Conservation (phyloP, 2,329 filamentous ascomycete species). For the Neonectria sp. region DNA sequence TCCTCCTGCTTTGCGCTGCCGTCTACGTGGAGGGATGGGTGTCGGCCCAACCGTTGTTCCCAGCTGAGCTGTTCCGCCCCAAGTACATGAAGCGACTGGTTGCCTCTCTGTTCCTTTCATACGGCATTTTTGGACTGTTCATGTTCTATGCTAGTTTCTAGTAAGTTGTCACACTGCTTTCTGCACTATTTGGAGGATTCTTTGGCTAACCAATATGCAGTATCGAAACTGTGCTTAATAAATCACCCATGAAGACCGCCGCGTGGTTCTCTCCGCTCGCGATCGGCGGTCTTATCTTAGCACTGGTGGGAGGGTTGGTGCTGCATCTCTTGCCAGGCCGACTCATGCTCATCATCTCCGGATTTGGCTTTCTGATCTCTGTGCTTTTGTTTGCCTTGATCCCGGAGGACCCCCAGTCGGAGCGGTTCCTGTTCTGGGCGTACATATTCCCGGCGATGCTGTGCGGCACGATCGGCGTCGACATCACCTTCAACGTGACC, state of each 20-base stretch:
- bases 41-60: constrained; percentile 77
- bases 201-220: constrained; percentile 50
- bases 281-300: constrained; percentile 76
- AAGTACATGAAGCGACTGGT: constrained; percentile 77
- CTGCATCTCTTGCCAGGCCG: constrained; percentile 77
- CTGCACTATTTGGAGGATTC: constrained; percentile 15
- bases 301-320: constrained; percentile 73
- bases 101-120: constrained; percentile 74
- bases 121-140: constrained; percentile 78
- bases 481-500: constrained; percentile 82
- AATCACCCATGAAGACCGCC: constrained; percentile 73
- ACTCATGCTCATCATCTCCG: constrained; percentile 73
- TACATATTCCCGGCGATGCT: constrained; percentile 81
- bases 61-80: constrained; percentile 77
- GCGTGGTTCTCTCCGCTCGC: constrained; percentile 80
- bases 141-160: constrained; percentile 80
- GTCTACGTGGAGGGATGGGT: constrained; percentile 82
- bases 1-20: constrained; percentile 70
- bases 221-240: constrained; percentile 72
- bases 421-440: constrained; percentile 72
- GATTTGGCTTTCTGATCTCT: constrained; percentile 70
- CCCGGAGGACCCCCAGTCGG: constrained; percentile 62
- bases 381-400: constrained; percentile 76
- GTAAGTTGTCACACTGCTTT: constrained; percentile 54
- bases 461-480: constrained; percentile 79